Evolutionary conservation across 2,329 filamentous ascomycete genomes (phyloP).

Genomic region (Diplocarpon mali): DNA sequence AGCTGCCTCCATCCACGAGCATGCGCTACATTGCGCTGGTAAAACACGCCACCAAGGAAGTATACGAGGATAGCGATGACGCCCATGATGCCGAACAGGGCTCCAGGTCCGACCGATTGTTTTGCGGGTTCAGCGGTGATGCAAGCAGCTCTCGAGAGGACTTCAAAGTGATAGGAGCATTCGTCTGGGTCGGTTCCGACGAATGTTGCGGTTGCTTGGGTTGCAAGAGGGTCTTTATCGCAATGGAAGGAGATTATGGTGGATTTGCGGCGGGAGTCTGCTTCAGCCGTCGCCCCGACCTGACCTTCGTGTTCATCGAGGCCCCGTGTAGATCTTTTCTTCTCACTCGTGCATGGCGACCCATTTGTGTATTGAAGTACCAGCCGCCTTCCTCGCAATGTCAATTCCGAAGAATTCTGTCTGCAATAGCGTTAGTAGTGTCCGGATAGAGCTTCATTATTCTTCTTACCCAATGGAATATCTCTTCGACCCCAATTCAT

Average conservation of each 20-base stretch:
- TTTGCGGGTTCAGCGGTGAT: conserved; percentile 56
- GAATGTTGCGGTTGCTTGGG: conserved; percentile 65
- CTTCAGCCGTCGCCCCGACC: conserved; percentile 19
- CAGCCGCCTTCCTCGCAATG: conserved; percentile 59
- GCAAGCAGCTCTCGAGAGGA: conserved; percentile 76
- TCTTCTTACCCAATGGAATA: conserved; percentile 65
- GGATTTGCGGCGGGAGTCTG: conserved; percentile 49
- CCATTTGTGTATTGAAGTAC: conserved; percentile 68
- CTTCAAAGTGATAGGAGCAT: conserved; percentile 93
- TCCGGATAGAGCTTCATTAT: background rate
- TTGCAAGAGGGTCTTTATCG: conserved; percentile 65
- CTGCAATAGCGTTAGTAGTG: conserved; percentile 29
- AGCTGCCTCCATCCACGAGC: conserved; percentile 91
- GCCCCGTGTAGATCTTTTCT: conserved; percentile 28
- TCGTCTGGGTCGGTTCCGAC: conserved; percentile 75
- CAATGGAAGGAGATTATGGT: conserved; percentile 89
- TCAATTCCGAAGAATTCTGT: conserved; percentile 41
- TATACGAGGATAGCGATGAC: conserved; percentile 73
- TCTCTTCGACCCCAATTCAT: conserved; percentile 50
- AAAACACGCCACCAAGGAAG: conserved; percentile 83
- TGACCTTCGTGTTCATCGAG: conserved; percentile 29
- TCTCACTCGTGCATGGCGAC: conserved; percentile 53
- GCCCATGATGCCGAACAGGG: conserved; percentile 82
- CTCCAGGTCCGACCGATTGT: conserved; percentile 56
- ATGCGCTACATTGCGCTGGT: conserved; percentile 89